Evolutionary conservation across 2,329 filamentous ascomycete genomes (phyloP), one percentile per base, ranked within the genome.

Genomic region (Aspergillus sp.): DNA sequence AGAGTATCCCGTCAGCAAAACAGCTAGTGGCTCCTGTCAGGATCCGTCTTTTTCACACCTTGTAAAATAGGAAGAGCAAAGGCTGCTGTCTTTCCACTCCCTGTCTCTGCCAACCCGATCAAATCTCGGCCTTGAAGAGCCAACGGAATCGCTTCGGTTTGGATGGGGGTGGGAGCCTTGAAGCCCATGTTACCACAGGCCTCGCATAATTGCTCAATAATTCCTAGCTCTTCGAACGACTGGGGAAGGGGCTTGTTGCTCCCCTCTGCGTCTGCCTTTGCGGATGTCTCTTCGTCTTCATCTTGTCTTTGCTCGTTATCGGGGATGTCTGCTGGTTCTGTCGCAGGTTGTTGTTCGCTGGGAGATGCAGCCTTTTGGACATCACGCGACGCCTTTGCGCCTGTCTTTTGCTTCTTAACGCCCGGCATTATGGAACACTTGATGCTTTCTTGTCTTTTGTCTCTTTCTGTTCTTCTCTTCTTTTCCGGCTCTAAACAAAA

Each of bases 31-130:
- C 19, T 19, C 19, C 43, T 50, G 42, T 49, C 41, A 51, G 43
- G 28, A 32, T 30, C 9, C 8, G 3, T 27, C 41, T 32, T 33
- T 4, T 43, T 19, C 19, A 32, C 51, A 64, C 66, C 66, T 69
- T 96, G 90, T 2, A 98, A 78, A 35, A 98, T 94, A 1, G 93
- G 93, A 2, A 98, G 74, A 0, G 88, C 89, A 65, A 97, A 98
- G 0, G 93, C 90, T 5, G 89, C 91, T 0, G 93, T 97, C 73
- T 97, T 98, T 69, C 93, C 93, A 62, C 83, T 89, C 57, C 93
- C 93, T 0, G 93, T 98, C 70, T 98, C 91, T 30, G 93, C 93
- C 44, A 97, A 77, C 38, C 90, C 93, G 57, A 98, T 95, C 32
- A 97, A 75, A 66, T 97, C 93, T 59, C 88, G 81, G 44, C 85